Percentiles rank a stretch among this genome's conserved stretches.
Conservation (phyloP, 257 asterid genomes). For the Datura wrightii region DNA sequence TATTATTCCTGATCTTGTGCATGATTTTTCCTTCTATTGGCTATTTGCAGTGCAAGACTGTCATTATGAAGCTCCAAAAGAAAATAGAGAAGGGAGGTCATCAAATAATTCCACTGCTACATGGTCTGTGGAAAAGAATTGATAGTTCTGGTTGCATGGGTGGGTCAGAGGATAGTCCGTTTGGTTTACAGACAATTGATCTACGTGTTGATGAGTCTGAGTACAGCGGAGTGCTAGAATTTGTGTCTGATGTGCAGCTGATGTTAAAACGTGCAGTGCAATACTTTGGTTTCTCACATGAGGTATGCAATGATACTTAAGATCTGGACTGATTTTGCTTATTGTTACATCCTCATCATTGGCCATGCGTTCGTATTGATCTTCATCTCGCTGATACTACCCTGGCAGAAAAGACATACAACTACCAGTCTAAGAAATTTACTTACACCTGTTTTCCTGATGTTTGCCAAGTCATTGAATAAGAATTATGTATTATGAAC, state of each 20-base stretch:
- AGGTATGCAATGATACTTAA: conserved; percentile 55
- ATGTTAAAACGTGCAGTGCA: conserved; percentile 83
- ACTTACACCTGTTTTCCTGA: not conserved
- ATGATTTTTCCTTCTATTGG: conserved; percentile 24
- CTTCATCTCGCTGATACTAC: not conserved
- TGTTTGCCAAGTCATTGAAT: not conserved
- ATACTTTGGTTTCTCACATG: conserved; percentile 67
- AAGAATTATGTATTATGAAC: conserved; percentile 8
- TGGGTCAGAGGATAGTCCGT: conserved; percentile 60
- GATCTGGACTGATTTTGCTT: not conserved
- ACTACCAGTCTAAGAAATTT: not conserved
- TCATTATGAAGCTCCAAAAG: conserved; percentile 81
- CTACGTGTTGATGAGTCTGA: conserved; percentile 69
- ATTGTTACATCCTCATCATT: not conserved
- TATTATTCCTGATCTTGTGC: conserved; percentile 11
- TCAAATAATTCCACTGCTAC: conserved; percentile 82
- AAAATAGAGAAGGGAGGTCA: conserved; percentile 86
- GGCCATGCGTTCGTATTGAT: not conserved
- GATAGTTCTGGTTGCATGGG: conserved; percentile 59
- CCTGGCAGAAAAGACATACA: conserved; percentile 7
- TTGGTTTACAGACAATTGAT: conserved; percentile 73
- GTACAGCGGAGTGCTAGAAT: conserved; percentile 75
- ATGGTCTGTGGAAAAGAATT: conserved; percentile 89
- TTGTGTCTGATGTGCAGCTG: conserved; percentile 87
- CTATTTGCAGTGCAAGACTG: conserved; percentile 85